Evolutionary conservation across 2,329 filamentous ascomycete genomes (phyloP).

Genomic region (Exophiala viscosa): DNA sequence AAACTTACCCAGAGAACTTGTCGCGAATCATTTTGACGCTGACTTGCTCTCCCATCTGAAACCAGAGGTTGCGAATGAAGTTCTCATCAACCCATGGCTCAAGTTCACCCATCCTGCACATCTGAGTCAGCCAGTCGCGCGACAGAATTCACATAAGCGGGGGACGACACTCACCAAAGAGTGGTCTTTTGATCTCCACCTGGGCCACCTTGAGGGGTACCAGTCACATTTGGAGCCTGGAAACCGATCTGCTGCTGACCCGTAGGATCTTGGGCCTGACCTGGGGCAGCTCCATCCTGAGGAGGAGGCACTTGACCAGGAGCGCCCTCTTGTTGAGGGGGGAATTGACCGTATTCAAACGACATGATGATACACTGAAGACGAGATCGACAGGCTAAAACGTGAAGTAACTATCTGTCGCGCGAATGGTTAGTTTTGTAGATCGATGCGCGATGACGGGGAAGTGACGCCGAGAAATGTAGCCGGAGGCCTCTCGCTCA

Average conservation of each 20-base stretch:
- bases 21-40: slow-evolving; percentile 99
- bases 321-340: slow-evolving; percentile 53
- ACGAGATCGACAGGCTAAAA: slow-evolving; percentile 12
- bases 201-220: slow-evolving; percentile 43
- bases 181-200: slow-evolving; percentile 55
- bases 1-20: slow-evolving; percentile 87
- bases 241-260: slow-evolving; percentile 52
- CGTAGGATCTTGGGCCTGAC: slow-evolving; percentile 41
- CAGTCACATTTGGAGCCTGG: slow-evolving; percentile 47
- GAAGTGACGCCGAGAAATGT: background rate
- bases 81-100: slow-evolving; percentile 99
- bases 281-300: slow-evolving; percentile 50
- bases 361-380: slow-evolving; percentile 51
- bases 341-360: slow-evolving; percentile 63
- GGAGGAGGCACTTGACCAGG: slow-evolving; percentile 47
- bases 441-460: background rate
- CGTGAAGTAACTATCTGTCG: slow-evolving; percentile 10
- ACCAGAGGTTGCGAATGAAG: slow-evolving; percentile 94
- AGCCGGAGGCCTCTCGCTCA: no score
- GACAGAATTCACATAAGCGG: slow-evolving; percentile 12
- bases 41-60: slow-evolving; percentile 86
- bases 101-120: slow-evolving; percentile 92
- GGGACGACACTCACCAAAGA: slow-evolving; percentile 45
- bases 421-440: background rate
- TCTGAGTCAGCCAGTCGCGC: slow-evolving; percentile 1